These are phyloP conservation scores for Hemisphaericaspora xylanilytica DNA, from an alignment of 1,139 yeast species.

Conservation along the genomic window DNA sequence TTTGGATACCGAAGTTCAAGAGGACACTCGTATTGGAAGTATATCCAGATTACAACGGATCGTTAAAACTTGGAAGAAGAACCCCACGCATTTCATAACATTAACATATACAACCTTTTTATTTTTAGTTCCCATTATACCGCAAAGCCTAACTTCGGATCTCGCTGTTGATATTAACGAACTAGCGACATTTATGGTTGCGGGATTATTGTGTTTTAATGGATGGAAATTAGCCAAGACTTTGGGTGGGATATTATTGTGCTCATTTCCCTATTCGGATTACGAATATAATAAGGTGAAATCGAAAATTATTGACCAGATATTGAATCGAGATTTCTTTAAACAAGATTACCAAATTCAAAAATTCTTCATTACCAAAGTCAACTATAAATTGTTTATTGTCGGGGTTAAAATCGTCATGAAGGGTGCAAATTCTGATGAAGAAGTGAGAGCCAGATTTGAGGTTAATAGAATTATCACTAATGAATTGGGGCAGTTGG, in stretches of 20 bases:
- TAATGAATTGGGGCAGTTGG: slow-evolving; percentile 23
- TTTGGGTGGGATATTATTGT: slow-evolving; percentile 50
- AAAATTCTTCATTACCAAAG: slow-evolving; percentile 55
- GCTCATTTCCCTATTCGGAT: slow-evolving; percentile 50
- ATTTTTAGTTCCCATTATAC: slow-evolving; percentile 33
- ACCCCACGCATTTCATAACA: slow-evolving; percentile 66
- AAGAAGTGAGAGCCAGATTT: slow-evolving; percentile 55
- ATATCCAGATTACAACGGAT: slow-evolving; percentile 9
- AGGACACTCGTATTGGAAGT: slow-evolving; percentile 3
- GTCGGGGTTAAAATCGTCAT: slow-evolving; percentile 54
- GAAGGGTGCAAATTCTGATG: slow-evolving; percentile 71
- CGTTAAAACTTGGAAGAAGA: slow-evolving; percentile 29
- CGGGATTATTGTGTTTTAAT: slow-evolving; percentile 47
- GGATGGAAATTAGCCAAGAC: slow-evolving; percentile 56
- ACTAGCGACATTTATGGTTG: slow-evolving; percentile 48
- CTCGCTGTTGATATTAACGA: slow-evolving; percentile 45
- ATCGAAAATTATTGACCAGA: slow-evolving; percentile 31
- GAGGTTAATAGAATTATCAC: slow-evolving; percentile 52
- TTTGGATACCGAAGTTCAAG: slow-evolving; percentile 11
- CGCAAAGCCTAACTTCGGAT: slow-evolving; percentile 26
- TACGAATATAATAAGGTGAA: slow-evolving; percentile 39
- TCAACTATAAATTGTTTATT: slow-evolving; percentile 57
- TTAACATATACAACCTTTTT: slow-evolving; percentile 49
- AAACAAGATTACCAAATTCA: slow-evolving; percentile 48
- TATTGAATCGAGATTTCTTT: slow-evolving; percentile 49